Base-by-base conservation (phyloP, 108 stramenopile species). In the Nannochloropsis salina region DNA sequence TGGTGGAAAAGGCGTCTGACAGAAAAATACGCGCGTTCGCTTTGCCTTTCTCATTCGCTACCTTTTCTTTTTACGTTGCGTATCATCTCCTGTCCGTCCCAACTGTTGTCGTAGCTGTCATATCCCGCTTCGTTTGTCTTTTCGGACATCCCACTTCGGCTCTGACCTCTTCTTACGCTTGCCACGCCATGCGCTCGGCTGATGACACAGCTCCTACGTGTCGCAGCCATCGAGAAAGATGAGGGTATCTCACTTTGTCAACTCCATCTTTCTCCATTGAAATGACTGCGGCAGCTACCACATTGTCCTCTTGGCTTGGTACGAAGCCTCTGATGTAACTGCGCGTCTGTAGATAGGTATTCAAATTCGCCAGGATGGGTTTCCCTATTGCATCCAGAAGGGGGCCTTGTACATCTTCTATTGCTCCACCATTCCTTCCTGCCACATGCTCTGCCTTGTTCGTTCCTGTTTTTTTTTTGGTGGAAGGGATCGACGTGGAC, bases 181-280 rank as follows among this genome's bases (percentile, higher is more conserved):
- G 6, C 90, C 90, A 91, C 12, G 83, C 89, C 45, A 82, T 85
- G 4, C 87, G 80, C 84, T 90, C 83, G 9, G 80, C 87, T 31
- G 15, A 88, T 12, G 88, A 31, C 85, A 91, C 87, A 40, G 85
- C 42, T 11, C 22, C 88, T 9, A 91, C 47, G 86, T 91, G 87
- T 1, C 82, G 44, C 9, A 90, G 86, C 90, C 90, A 91, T 45
- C 90, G 90, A 12, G 88, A 45, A 21, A 89, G 41, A 40, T 87
- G 89, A 42, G 44, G 85, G 31, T 41, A 84, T 42, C 4, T 87
- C 44, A n/a, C 31, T 87, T 82, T 82, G 81, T 83, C 86, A 40
- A 20, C 85, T 40, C 81, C 81, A 86, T 12, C 89, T 42, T 44
- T 44, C 43, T 44, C n/a, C 42, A 41, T 84, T 5, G 15, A 18